phyloP scores from a whole-genome alignment of 2,329 filamentous ascomycete genomes.

The Xylariaceae sp. region DNA sequence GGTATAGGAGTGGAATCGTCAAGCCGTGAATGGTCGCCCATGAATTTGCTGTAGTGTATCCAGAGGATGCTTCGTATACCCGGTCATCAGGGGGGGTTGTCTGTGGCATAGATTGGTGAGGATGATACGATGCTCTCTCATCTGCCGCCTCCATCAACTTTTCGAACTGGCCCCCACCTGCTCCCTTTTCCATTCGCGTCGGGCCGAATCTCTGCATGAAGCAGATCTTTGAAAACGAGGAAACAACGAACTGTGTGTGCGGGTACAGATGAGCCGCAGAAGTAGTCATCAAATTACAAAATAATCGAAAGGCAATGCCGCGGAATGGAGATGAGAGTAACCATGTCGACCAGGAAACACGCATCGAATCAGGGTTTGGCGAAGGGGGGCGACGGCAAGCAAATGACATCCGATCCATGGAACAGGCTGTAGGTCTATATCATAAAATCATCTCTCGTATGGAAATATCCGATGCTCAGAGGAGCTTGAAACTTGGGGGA shows the following conservation, averaged over 20 bases:
- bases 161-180: background rate
- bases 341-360: slow-evolving; percentile 15
- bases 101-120: slow-evolving; percentile 24
- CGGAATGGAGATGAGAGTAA: slow-evolving; percentile 14
- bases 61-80: slow-evolving; percentile 31
- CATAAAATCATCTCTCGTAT: slow-evolving; percentile 36
- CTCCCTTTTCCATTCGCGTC: slow-evolving; percentile 8
- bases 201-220: slow-evolving; percentile 3
- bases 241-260: slow-evolving; percentile 13
- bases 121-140: slow-evolving; percentile 23
- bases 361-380: slow-evolving; percentile 1
- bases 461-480: slow-evolving; percentile 24
- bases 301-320: slow-evolving; percentile 26
- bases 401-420: slow-evolving; percentile 12
- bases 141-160: slow-evolving; percentile 5
- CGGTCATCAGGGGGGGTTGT: slow-evolving; percentile 30
- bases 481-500: slow-evolving; percentile 21
- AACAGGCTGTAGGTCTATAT: slow-evolving; percentile 31
- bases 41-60: slow-evolving; percentile 35
- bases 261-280: slow-evolving; percentile 23
- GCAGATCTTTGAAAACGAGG: slow-evolving; percentile 6
- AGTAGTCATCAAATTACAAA: slow-evolving; percentile 33
- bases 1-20: slow-evolving; percentile 34
- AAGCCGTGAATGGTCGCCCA: slow-evolving; percentile 37
- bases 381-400: slow-evolving; percentile 4